Evolutionary conservation across 1,139 yeast species (phyloP).

Genomic region (Tardiomyces depauwii): DNA sequence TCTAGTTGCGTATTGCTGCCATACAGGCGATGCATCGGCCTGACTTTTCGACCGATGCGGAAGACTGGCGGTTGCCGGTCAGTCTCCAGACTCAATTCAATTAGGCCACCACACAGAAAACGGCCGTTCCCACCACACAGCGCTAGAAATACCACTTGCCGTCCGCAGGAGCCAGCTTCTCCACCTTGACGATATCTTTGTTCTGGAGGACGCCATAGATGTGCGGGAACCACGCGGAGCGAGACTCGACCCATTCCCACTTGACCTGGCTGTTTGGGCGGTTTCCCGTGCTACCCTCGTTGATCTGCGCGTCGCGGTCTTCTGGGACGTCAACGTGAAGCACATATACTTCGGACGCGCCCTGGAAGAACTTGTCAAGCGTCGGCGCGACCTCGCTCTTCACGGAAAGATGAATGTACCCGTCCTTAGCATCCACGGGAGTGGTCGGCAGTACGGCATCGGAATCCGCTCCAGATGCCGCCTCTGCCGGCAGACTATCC

Average conservation of each 20-base stretch:
- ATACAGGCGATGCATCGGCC: too few species aligned
- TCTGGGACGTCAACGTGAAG: conserved; percentile 17
- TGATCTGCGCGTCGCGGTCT: conserved; percentile 10
- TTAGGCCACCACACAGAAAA: too few species aligned
- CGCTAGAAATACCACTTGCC: background rate
- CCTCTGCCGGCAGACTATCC: conserved; percentile 17
- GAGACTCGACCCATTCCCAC: conserved; percentile 20
- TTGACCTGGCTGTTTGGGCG: conserved; percentile 14
- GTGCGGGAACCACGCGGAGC: conserved; percentile 18
- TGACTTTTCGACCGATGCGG: too few species aligned
- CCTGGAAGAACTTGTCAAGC: conserved; percentile 14
- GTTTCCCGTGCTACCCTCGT: conserved; percentile 18
- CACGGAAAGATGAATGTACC: conserved; percentile 21
- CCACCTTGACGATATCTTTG: conserved; percentile 15
- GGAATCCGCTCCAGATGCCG: conserved; percentile 14
- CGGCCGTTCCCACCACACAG: too few species aligned
- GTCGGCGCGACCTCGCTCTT: conserved; percentile 17
- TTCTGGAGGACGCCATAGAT: conserved; percentile 19
- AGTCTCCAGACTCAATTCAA: too few species aligned
- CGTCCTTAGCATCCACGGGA: conserved; percentile 20
- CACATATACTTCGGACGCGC: conserved; percentile 13
- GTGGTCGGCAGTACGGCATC: conserved; percentile 16
- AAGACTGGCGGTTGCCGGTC: too few species aligned
- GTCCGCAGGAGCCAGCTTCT: background rate
- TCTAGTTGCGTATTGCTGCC: too few species aligned